Conservation (phyloP, 345 rosid species). For the Sapria himalayana region DNA sequence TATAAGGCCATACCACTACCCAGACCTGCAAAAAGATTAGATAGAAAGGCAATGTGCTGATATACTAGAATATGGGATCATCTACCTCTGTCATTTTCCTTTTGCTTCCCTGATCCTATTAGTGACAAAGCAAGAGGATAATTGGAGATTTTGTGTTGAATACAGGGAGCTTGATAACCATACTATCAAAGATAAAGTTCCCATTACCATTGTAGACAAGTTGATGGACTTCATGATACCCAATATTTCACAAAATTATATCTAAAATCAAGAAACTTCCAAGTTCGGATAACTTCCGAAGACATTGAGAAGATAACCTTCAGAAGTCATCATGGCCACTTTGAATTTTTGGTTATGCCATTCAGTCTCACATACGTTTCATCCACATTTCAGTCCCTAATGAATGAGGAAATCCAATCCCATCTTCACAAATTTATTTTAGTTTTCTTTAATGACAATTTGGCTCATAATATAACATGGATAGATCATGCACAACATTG, state of each 20-base stretch:
- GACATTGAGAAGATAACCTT: not conserved
- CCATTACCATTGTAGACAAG: not conserved
- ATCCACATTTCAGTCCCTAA: not conserved
- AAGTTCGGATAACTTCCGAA: not conserved
- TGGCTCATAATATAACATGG: not conserved
- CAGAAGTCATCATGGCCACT: not conserved
- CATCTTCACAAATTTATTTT: not conserved
- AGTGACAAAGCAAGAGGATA: not conserved
- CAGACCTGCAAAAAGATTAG: not conserved
- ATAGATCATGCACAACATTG: not conserved
- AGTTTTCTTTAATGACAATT: not conserved
- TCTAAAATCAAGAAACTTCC: not conserved
- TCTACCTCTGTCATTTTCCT: not conserved
- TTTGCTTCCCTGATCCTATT: not conserved
- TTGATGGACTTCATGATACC: not conserved
- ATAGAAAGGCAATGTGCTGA: not conserved
- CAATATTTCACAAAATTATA: not conserved
- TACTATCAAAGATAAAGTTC: not conserved
- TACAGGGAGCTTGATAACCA: not conserved
- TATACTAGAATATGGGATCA: not conserved
- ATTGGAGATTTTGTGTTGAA: not conserved
- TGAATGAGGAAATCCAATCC: not conserved
- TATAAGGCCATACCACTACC: too few species aligned
- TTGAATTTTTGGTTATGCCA: not conserved
- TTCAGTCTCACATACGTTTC: not conserved